Evolutionary conservation across 2,329 filamentous ascomycete species (phyloP).

Genomic region (Xylariaceae sp.): DNA sequence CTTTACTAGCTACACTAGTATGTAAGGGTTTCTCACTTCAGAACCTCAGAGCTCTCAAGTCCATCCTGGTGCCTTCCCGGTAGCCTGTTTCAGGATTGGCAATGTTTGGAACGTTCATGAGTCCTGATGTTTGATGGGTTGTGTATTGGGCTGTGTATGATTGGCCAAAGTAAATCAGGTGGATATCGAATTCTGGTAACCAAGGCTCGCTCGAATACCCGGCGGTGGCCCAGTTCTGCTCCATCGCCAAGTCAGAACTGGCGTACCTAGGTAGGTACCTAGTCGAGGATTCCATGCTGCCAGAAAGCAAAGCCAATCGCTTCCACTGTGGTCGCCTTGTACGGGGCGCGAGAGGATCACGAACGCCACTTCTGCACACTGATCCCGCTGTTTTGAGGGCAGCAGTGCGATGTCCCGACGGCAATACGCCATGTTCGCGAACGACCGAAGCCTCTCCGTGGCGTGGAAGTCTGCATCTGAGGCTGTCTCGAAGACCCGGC

Average conservation of each 20-base stretch:
- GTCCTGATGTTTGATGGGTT: no score
- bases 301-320: background rate
- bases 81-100: background rate
- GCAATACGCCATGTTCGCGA: background rate
- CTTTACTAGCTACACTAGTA: no score
- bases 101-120: no score
- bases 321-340: background rate
- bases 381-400: background rate
- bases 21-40: background rate
- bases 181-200: background rate
- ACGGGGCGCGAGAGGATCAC: background rate
- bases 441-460: background rate
- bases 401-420: background rate
- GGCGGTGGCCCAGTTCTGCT: background rate
- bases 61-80: background rate
- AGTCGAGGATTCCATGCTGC: no score
- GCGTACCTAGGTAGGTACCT: background rate
- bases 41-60: background rate
- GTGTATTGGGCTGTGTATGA: background rate
- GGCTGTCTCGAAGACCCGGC: conserved; percentile 10
- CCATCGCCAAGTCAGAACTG: background rate
- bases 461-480: conserved; percentile 9
- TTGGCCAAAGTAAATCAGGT: background rate
- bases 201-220: background rate
- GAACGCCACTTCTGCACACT: background rate